Conservation (phyloP, 75 land plant species). For the Larix kaempferi region DNA sequence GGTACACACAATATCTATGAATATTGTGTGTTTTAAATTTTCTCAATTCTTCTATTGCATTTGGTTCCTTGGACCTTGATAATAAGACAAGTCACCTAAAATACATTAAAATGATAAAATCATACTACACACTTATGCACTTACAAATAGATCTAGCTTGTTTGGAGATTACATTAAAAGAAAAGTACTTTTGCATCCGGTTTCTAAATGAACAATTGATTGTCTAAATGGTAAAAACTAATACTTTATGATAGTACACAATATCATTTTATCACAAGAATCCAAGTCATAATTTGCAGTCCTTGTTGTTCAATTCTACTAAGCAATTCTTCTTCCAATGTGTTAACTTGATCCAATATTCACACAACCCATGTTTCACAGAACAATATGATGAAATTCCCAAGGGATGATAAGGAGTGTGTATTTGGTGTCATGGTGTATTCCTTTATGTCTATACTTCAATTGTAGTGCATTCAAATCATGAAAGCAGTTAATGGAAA, state of each 20-base stretch:
- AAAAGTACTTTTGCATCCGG: neutral
- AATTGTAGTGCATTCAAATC: neutral
- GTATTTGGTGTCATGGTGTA: neutral
- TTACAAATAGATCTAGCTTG: neutral
- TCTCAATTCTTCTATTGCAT: constrained; percentile 54
- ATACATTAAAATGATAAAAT: neutral
- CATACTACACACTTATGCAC: neutral
- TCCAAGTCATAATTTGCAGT: too few species aligned
- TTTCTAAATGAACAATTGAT: neutral
- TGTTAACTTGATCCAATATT: constrained; percentile 77
- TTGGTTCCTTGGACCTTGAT: constrained; percentile 60
- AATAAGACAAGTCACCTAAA: constrained; percentile 60
- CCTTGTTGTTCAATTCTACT: too few species aligned
- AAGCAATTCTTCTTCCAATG: too few species aligned
- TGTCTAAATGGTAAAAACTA: too few species aligned
- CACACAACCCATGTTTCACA: constrained; percentile 47
- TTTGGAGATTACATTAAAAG: neutral
- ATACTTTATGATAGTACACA: too few species aligned
- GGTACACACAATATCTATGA: constrained; percentile 58
- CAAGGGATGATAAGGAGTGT: neutral
- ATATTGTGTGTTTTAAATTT: constrained; percentile 44
- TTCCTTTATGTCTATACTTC: neutral
- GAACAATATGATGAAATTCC: neutral
- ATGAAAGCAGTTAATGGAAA: neutral
- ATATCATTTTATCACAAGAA: too few species aligned